Conservation (phyloP, 208 protist genomes). For the Phytomonas francai region DNA sequence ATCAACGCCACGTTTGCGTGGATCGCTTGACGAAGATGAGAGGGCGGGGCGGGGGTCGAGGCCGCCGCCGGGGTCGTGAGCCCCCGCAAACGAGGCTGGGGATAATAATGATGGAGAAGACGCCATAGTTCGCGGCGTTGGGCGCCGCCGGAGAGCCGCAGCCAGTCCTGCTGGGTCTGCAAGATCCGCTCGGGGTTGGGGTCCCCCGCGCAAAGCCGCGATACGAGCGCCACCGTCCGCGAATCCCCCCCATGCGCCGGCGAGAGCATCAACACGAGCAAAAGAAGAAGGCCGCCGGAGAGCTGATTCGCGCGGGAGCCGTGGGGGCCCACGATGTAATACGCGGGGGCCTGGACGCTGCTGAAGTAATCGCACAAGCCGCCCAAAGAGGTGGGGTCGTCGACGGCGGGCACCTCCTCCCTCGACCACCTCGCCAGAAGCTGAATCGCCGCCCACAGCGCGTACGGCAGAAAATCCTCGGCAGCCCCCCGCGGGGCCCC, state of each 20-base stretch:
- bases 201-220: neutral
- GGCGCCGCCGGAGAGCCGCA: too few species aligned
- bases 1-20: too few species aligned
- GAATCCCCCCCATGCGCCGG: constrained; percentile 10
- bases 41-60: too few species aligned
- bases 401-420: constrained; percentile 2
- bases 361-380: constrained; percentile 12
- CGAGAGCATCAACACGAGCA: constrained; percentile 19
- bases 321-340: constrained; percentile 11
- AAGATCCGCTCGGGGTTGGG: too few species aligned
- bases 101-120: too few species aligned
- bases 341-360: constrained; percentile 13
- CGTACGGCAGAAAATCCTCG: constrained; percentile 19
- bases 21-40: too few species aligned
- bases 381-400: constrained; percentile 2
- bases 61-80: too few species aligned
- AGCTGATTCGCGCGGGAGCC: neutral
- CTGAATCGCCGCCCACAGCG: constrained; percentile 18
- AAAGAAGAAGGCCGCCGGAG: constrained; percentile 16
- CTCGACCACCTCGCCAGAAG: constrained; percentile 9
- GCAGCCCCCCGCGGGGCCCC: too few species aligned
- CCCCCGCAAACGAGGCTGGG: too few species aligned
- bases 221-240: constrained; percentile 14
- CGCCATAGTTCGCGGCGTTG: neutral
- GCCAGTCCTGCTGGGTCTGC: too few species aligned